phyloP scores from a whole-genome alignment of 345 rosid genomes.

The Abelmoschus esculentus region DNA sequence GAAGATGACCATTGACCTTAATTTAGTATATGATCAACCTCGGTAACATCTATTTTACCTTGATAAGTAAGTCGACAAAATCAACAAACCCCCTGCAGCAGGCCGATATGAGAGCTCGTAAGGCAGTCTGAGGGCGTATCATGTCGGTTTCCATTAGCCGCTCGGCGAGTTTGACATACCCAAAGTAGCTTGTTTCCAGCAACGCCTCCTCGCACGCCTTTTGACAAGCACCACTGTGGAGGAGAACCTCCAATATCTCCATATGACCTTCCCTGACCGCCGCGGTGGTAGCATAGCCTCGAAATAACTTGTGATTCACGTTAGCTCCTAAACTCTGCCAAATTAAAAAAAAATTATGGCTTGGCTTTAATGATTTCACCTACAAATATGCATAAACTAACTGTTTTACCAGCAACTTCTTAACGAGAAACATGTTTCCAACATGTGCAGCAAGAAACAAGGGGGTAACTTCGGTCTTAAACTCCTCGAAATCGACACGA shows the following conservation, averaged over 20 bases:
- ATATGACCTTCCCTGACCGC: slow-evolving; percentile 46
- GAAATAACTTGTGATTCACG: slow-evolving; percentile 51
- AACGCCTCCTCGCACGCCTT: slow-evolving; percentile 62
- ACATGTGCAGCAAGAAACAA: slow-evolving; percentile 55
- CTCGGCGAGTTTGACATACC: slow-evolving; percentile 31
- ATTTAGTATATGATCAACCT: not conserved
- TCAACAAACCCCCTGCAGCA: slow-evolving; percentile 51
- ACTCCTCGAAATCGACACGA: slow-evolving; percentile 44
- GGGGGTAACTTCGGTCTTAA: slow-evolving; percentile 58
- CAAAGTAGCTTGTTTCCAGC: slow-evolving; percentile 53
- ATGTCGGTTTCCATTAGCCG: slow-evolving; percentile 29
- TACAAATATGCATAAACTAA: not conserved
- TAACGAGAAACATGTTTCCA: slow-evolving; percentile 46
- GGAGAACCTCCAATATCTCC: slow-evolving; percentile 37
- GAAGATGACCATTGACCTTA: too few relatives aligned
- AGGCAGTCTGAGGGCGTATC: slow-evolving; percentile 30
- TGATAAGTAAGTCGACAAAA: slow-evolving; percentile 39
- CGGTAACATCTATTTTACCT: slow-evolving; percentile 21
- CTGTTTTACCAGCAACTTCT: slow-evolving; percentile 44
- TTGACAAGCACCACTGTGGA: slow-evolving; percentile 45
- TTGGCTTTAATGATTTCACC: not conserved
- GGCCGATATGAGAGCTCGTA: slow-evolving; percentile 49
- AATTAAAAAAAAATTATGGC: not conserved
- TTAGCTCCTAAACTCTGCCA: slow-evolving; percentile 49
- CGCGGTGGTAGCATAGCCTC: slow-evolving; percentile 56